Evolutionary conservation across 495 filamentous ascomycete genomes (phyloP), one percentile per base, ranked within the genome.

Genomic region (Penicillium angulare): DNA sequence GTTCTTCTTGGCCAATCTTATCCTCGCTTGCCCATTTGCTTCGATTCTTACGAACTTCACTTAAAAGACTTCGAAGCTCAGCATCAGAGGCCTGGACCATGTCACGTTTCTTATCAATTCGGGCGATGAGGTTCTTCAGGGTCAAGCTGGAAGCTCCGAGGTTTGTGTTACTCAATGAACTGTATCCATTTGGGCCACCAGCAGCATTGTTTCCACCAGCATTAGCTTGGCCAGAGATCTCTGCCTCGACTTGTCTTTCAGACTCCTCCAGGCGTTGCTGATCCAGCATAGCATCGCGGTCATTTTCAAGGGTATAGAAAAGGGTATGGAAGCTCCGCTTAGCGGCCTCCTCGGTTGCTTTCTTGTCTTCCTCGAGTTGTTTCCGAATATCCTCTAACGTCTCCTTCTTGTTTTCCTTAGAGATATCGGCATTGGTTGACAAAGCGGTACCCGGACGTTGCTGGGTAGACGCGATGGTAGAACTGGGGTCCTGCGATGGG

Each of bases 21-120:
- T 99, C 93, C 66, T 97, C 93, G 67, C 85, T 97, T 16, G 93
- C 93, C 93, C 93, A 99, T 68, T 99, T 99, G 66, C 92, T 96
- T 56, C 93, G 77, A 61, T 96, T 96, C 63, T 97, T 97, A 46
- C 93, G 83, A 8, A 97, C 93, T 63, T 99, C 95, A 59, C 90
- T 95, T 81, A 99, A 92, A 50, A 99, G 72, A 40, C 81, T 87
- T 44, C 95, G 82, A 34, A 99, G 79, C 58, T 99, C 92, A 8
- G 89, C 86, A 68, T 99, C 95, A 3, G 90, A 95, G 9, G 95
- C 90, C 51, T 81, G 78, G 16, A 99, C 92, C 71, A 86, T 81
- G 34, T 89, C 84, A 46, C 93, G 85, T 70, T 95, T 89, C 59
- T 86, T 80, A 73, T 99, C 93, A 60, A 99, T 97, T 52, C 91